These are phyloP conservation scores for Pelargonium exstipulatum DNA, from an alignment of 441 rosid genomes.

Conservation along the genomic window DNA sequence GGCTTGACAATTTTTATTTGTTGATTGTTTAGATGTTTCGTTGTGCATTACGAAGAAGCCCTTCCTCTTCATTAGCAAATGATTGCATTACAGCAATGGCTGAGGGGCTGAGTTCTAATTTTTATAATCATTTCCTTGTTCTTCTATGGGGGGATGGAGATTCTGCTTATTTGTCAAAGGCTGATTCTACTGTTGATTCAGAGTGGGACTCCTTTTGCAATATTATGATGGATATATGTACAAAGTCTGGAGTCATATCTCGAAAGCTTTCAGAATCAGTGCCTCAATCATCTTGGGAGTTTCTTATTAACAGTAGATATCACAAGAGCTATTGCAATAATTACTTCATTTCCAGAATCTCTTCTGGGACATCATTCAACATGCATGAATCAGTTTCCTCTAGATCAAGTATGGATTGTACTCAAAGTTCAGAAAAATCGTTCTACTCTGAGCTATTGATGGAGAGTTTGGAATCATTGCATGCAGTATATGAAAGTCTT, in stretches of 20 bases:
- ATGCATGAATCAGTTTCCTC: conserved; percentile 28
- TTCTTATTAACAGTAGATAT: conserved; percentile 73
- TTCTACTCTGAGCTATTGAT: conserved; percentile 47
- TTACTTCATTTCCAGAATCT: conserved; percentile 36
- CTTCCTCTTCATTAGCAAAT: conserved; percentile 74
- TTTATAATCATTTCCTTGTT: conserved; percentile 67
- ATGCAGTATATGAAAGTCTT: conserved; percentile 91
- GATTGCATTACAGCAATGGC: conserved; percentile 91
- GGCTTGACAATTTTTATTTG: conserved; percentile 16
- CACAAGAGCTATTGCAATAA: conserved; percentile 60
- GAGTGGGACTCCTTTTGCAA: conserved; percentile 77
- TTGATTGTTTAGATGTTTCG: conserved; percentile 60
- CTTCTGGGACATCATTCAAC: conserved; percentile 32
- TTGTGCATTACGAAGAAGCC: conserved; percentile 67
- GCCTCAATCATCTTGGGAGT: conserved; percentile 72
- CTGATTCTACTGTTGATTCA: conserved; percentile 46
- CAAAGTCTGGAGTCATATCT: conserved; percentile 38
- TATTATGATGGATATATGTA: conserved; percentile 58
- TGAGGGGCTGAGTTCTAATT: conserved; percentile 67
- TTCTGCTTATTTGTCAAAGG: conserved; percentile 42
- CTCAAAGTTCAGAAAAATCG: conserved; percentile 36
- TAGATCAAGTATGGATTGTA: conserved; percentile 32
- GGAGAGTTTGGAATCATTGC: conserved; percentile 71
- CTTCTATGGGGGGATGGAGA: conserved; percentile 80
- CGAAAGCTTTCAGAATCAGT: conserved; percentile 30